Evolutionary conservation across 2,329 filamentous ascomycete genomes (phyloP).

Genomic region (Aspergillus eucalypticola): DNA sequence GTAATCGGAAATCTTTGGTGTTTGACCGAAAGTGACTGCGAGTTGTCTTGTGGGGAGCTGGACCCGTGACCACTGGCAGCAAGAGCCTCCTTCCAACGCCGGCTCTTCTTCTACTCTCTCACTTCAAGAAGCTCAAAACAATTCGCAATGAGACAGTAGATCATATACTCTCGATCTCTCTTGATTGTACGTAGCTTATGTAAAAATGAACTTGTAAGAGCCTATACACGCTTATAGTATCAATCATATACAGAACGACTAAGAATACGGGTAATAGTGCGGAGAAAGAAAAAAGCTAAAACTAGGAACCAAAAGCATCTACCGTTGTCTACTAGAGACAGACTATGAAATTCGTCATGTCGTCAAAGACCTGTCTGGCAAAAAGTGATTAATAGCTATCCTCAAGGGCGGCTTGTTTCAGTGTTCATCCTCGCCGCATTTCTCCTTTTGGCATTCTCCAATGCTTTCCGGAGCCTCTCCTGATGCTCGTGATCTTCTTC

Average conservation of each 20-base stretch:
- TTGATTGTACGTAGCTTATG: background rate
- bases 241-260: no score
- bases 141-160: background rate
- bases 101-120: background rate
- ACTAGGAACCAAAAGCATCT: no score
- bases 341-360: background rate
- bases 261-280: no score
- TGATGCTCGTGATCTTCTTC: constrained; percentile 47
- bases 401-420: constrained; percentile 7
- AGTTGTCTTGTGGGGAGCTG: background rate
- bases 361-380: background rate
- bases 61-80: background rate
- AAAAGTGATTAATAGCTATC: background rate
- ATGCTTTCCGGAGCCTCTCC: constrained; percentile 50
- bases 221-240: no score
- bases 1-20: background rate
- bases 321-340: no score
- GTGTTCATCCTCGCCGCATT: constrained; percentile 44
- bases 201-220: background rate
- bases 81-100: background rate
- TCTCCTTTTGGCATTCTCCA: constrained; percentile 57
- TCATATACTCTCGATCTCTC: background rate
- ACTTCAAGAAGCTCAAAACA: background rate
- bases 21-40: background rate
- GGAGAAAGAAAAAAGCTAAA: no score